These are phyloP conservation scores for Mycena galopus DNA, from an alignment of 768 basidiomycete genomes.

Conservation along the genomic window DNA sequence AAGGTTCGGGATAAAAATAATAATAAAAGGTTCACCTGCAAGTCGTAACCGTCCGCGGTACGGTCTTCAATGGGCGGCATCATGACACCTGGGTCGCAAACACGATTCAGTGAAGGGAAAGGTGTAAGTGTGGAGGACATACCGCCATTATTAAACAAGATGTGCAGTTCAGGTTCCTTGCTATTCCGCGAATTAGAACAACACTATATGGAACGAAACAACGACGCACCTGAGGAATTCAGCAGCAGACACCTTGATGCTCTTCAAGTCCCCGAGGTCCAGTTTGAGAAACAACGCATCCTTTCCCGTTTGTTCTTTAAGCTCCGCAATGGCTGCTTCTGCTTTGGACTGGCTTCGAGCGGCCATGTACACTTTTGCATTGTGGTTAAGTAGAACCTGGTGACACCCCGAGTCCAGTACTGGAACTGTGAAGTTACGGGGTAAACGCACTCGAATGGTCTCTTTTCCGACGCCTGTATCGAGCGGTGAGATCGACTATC, in stretches of 20 bases:
- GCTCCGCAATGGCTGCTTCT: constrained; percentile 47
- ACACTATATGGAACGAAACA: neutral
- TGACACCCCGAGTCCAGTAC: too few species aligned
- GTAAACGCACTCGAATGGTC: constrained; percentile 20
- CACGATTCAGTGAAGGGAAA: neutral
- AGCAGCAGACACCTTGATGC: constrained; percentile 50
- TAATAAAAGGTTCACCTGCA: constrained; percentile 21
- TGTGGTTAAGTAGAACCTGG: constrained; percentile 48
- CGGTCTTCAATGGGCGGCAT: constrained; percentile 43
- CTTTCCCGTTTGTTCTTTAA: constrained; percentile 54
- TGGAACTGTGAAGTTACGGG: neutral
- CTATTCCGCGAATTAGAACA: constrained; percentile 22
- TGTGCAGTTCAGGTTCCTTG: constrained; percentile 43
- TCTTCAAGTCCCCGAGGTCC: constrained; percentile 53
- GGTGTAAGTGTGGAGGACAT: neutral
- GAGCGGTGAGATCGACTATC: neutral
- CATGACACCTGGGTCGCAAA: constrained; percentile 45
- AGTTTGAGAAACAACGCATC: constrained; percentile 51
- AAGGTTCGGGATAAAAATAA: too few species aligned
- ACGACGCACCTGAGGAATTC: constrained; percentile 46
- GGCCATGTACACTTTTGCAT: constrained; percentile 58
- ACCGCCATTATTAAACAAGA: constrained; percentile 50
- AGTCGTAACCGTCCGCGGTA: constrained; percentile 40
- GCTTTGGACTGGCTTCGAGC: constrained; percentile 49
- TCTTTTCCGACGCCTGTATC: constrained; percentile 37